Base-by-base conservation (phyloP, 345 rosid genomes). In the Brassica incana region DNA sequence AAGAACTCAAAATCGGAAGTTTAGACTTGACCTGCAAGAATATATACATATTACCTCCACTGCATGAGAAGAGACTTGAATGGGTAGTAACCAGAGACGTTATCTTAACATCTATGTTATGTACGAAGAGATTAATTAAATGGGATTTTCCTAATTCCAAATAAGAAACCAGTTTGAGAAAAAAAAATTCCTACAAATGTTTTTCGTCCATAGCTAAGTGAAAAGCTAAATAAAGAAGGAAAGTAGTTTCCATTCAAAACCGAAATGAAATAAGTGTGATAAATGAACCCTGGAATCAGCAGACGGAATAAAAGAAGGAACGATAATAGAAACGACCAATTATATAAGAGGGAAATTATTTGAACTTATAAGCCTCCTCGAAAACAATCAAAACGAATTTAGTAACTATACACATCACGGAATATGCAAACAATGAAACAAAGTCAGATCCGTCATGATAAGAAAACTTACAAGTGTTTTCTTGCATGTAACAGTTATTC, bases 401-500 rank as follows among this genome's bases (percentile, higher is more conserved):
- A 60, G n/a, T n/a, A n/a, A n/a, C n/a, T n/a, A n/a, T n/a, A 45
- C 73, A 25, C 65, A 73, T 38, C 69, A 65, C 59, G 45, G 38
- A 30, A 72, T 52, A 62, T 63, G 67, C 30, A 74, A 74, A 79
- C 70, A 38, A n/a, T n/a, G n/a, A n/a, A n/a, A n/a, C n/a, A n/a
- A n/a, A 56, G 56, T 58, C 64, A 45, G 78, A 71, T 76, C 63
- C 77, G 65, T 48, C 64, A 74, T 75, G 48, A 35, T 71, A 45
- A 71, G 65, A 71, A 80, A 84, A 80, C 92, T 73, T 90, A 95
- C 99, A 45, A 95, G 97, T 71, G 96, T 85, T 87, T 93, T 91
- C 91, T 95, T 95, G 88, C 88, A 89, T 6, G 99, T 95, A 40
- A 95, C 92, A 43, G 98, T 93, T 79, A 95, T 88, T 88, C 97